Evolutionary conservation across 225 moss, liverwort and hornwort species (phyloP).

Genomic region (Physcomitrellopsis africana): DNA sequence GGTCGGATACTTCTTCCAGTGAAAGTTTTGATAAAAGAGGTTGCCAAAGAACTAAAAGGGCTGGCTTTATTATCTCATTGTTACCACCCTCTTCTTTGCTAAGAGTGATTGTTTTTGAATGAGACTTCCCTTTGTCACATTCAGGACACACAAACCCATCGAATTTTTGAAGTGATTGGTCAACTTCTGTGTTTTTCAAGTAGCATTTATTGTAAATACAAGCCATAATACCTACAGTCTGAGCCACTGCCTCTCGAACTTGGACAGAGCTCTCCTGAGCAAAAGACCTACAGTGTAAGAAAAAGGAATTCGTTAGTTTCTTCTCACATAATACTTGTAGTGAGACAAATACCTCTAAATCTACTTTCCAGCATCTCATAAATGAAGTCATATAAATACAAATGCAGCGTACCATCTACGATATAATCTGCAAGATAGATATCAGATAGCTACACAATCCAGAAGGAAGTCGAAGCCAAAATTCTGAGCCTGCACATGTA

Average conservation of each 20-base stretch:
- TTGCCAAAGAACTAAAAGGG: conserved; percentile 59
- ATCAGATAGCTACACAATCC: conserved; percentile 8
- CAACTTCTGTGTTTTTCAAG: conserved; percentile 25
- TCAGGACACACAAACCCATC: conserved; percentile 57
- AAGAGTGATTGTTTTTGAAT: conserved; percentile 9
- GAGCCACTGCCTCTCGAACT: conserved; percentile 81
- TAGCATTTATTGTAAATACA: conserved; percentile 58
- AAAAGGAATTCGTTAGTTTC: conserved; percentile 11
- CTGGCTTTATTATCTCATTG: conserved; percentile 33
- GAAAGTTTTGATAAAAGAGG: conserved; percentile 67
- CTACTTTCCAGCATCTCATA: conserved; percentile 12
- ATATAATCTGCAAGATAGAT: conserved; percentile 10
- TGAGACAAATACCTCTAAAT: neutral
- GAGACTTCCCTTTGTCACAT: conserved; percentile 52
- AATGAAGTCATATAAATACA: conserved; percentile 16
- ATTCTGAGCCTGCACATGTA: conserved; percentile 19
- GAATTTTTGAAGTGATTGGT: conserved; percentile 27
- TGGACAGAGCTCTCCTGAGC: conserved; percentile 50
- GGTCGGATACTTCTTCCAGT: conserved; percentile 72
- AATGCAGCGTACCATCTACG: neutral
- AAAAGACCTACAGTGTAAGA: conserved; percentile 43
- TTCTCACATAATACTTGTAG: conserved; percentile 22
- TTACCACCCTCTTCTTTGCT: conserved; percentile 28
- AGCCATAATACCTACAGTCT: conserved; percentile 69
- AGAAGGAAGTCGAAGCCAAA: conserved; percentile 19